Evolutionary conservation across 2,329 filamentous ascomycete species (phyloP).

Genomic region (Aspergillus quadricinctus): DNA sequence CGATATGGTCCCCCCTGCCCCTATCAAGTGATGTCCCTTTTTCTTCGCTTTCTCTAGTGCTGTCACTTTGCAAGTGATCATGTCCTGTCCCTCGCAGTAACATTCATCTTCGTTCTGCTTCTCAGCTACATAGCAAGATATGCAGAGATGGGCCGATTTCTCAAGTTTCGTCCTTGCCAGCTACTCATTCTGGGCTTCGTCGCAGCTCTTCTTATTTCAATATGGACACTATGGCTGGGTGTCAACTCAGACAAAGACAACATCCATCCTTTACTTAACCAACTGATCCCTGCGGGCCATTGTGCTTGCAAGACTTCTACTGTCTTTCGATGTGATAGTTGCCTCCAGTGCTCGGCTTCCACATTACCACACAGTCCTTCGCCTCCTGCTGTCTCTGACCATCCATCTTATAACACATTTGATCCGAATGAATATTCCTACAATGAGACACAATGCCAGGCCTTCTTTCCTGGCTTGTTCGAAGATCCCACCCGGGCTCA

Average conservation of each 20-base stretch:
- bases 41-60: too few species aligned
- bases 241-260: conserved; percentile 36
- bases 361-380: neutral
- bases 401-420: neutral
- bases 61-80: too few species aligned
- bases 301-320: conserved; percentile 36
- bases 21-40: too few species aligned
- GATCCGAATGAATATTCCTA: conserved; percentile 19
- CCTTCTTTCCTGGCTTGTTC: conserved; percentile 25
- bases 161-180: too few species aligned
- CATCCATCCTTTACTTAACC: conserved; percentile 33
- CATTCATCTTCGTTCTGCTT: too few species aligned
- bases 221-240: conserved; percentile 10
- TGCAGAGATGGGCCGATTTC: too few species aligned
- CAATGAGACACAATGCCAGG: conserved; percentile 16
- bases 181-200: too few species aligned
- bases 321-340: conserved; percentile 35
- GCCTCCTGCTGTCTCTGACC: neutral
- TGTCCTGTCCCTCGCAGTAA: too few species aligned
- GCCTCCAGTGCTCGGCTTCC: conserved; percentile 22
- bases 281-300: conserved; percentile 37
- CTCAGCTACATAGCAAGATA: too few species aligned
- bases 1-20: too few species aligned
- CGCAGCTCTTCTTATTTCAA: too few species aligned
- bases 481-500: conserved; percentile 21